Base-by-base conservation (phyloP, 2,329 filamentous ascomycete genomes). In the Nigrospora oryzae region DNA sequence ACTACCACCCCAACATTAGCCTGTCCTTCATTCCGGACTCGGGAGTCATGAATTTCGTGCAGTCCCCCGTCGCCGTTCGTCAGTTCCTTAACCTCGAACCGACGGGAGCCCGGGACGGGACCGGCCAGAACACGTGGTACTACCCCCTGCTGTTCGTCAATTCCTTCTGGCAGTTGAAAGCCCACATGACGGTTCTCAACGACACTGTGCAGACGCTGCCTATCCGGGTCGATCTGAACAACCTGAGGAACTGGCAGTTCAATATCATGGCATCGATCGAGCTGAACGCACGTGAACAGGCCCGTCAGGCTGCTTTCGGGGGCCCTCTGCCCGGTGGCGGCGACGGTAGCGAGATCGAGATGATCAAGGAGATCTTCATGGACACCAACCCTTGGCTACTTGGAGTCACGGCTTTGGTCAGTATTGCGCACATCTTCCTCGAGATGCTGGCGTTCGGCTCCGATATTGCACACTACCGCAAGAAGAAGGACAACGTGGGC, bases 401-500 rank as follows among this genome's bases (percentile, higher is more conserved):
- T 35, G 83, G 77, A 23, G 83, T 94, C 31, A 98, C 93, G 1
- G 81, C 81, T 23, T 65, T 94, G 10, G 93, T 95, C 55, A 90
- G 82, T 51, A 77, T 98, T 46, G 75, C 93, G 35, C 93, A 98
- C 68, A 89, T 95, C 77, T 73, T 98, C 54, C 91, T 98, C 51
- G 93, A 98, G 67, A 90, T 86, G 59, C 78, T 98, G 32, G 93
- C 93, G 2, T 98, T 98, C 71, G 95, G 95, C 59, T 95, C 86
- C 61, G 93, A 98, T 62, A 95, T 98, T 62, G 82, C 89, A 40
- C 93, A 98, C 68, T 98, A 93, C 81, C 88, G 90, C 62, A 96
- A 97, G 74, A 98, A 98, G 84, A 98, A 98, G 75, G 94, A 97
- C 70, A 93, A 95, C 47, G 86, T 98, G 28, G 93, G 93, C 51